Percentiles rank a stretch among this genome's conserved stretches.
Evolutionary conservation across 257 asterid genomes (phyloP).

Genomic region (Solanum virginianum): DNA sequence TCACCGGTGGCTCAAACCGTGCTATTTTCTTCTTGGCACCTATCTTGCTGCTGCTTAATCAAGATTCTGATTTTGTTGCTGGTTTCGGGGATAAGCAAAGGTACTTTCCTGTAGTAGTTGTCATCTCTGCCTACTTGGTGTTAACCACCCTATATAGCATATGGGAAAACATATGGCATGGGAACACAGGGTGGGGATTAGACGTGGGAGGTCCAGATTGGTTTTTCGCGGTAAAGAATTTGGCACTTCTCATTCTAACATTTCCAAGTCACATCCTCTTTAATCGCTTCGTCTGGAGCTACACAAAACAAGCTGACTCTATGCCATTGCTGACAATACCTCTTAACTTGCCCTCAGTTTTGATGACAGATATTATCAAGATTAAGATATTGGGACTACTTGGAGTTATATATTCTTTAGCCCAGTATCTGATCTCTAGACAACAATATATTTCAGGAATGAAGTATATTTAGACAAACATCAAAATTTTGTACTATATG

Average conservation of each 20-base stretch:
- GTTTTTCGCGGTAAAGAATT: constrained; percentile 80
- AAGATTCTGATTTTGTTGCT: constrained; percentile 88
- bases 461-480: constrained; percentile 65
- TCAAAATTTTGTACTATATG: constrained; percentile 26
- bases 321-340: constrained; percentile 63
- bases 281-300: constrained; percentile 90
- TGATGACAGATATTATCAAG: constrained; percentile 71
- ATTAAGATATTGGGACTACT: constrained; percentile 85
- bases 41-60: constrained; percentile 72
- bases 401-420: constrained; percentile 76
- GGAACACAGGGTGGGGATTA: constrained; percentile 72
- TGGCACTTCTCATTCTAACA: constrained; percentile 74
- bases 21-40: constrained; percentile 97
- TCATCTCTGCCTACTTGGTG: constrained; percentile 58
- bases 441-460: constrained; percentile 82
- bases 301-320: constrained; percentile 51
- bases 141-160: constrained; percentile 57
- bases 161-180: constrained; percentile 92
- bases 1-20: constrained; percentile 86
- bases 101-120: constrained; percentile 83
- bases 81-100: constrained; percentile 97
- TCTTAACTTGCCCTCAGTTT: constrained; percentile 67
- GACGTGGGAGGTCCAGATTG: constrained; percentile 89
- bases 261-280: constrained; percentile 91
- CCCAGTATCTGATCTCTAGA: constrained; percentile 77